These are phyloP conservation scores for Fusarium pseudocircinatum DNA, from an alignment of 2,329 filamentous ascomycete species.

Conservation along the genomic window DNA sequence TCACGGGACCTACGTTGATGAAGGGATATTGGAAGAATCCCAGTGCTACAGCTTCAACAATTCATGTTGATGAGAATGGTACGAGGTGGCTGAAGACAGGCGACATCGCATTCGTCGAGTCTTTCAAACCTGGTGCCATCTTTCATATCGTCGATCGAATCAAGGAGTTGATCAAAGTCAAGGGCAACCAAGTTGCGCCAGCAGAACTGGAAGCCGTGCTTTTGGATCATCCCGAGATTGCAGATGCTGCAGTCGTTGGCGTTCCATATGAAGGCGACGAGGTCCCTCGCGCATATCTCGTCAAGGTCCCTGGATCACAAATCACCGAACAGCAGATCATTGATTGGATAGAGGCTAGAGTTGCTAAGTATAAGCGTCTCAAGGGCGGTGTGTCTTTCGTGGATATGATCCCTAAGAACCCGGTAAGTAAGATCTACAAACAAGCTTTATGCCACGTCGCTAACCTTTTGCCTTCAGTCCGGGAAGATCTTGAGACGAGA, in stretches of 20 bases:
- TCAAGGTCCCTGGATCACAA: conserved; percentile 54
- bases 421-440: conserved; percentile 48
- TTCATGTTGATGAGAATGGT: conserved; percentile 56
- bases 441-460: accelerated
- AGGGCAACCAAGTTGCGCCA: conserved; percentile 80
- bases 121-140: conserved; percentile 57
- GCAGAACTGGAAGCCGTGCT: conserved; percentile 80
- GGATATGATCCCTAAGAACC: conserved; percentile 74
- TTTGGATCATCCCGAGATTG: conserved; percentile 73
- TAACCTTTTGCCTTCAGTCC: conserved; percentile 1
- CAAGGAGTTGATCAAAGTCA: conserved; percentile 70
- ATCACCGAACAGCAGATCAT: conserved; percentile 58
- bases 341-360: conserved; percentile 68
- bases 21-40: conserved; percentile 80
- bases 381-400: conserved; percentile 69
- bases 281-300: conserved; percentile 69
- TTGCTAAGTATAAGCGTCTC: conserved; percentile 73
- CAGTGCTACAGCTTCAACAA: conserved; percentile 70
- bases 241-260: conserved; percentile 73
- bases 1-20: conserved; percentile 77
- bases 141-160: conserved; percentile 76
- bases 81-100: conserved; percentile 78
- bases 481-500: conserved; percentile 21
- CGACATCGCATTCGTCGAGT: conserved; percentile 74
- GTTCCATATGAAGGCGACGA: conserved; percentile 58